Base-by-base conservation (phyloP, 495 filamentous ascomycete species). In the Aspergillus conjunctus region DNA sequence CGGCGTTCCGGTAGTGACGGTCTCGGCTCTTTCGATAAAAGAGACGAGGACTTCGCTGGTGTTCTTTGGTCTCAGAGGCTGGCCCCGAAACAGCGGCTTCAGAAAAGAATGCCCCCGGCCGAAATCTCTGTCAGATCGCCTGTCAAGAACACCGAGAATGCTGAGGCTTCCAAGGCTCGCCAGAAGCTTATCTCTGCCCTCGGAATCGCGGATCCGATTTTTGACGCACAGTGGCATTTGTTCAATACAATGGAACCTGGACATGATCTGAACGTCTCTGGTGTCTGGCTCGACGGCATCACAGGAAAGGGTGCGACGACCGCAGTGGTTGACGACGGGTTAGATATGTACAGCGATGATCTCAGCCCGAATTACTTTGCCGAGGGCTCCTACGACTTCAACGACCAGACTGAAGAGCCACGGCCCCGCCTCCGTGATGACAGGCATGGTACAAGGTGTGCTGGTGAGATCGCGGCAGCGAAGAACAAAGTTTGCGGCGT, bases 321-420 rank as follows among this genome's bases (percentile, higher is more conserved):
- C 5, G 92, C 93, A 41, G 92, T 98, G 67, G 91, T 98, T 9
- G 94, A 98, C 66, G 94, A 98, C 74, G 94, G 94, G 1, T 73
- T 98, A 63, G 94, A 98, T 67, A 94, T 98, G 91, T 89, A 98
- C 74, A 97, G 92, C 78, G 85, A 93, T 14, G 94, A 98, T 70
- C 74, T 98, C 22, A 93, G 90, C 67, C 88, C 84, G 54, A 98
- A 98, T 65, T 88, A 97, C 75, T 97, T 94, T 70, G 87, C 91
- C 7, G 85, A 84, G 33, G 94, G 94, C 26, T 97, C 92, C 14
- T 98, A 88, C 67, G 94, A 98, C 75, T 98, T 95, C 76, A 98
- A 98, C 66, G 92, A 97, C 66, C 77, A 91, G 37, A 79, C 73
- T 0, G 75, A 85, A 11, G 89, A 96, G 64, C 94, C 94, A 2